Percentiles rank a stretch among this genome's conserved stretches.
These are phyloP conservation scores for Claviceps capensis DNA, from an alignment of 2,329 filamentous ascomycete species.

Conservation along the genomic window DNA sequence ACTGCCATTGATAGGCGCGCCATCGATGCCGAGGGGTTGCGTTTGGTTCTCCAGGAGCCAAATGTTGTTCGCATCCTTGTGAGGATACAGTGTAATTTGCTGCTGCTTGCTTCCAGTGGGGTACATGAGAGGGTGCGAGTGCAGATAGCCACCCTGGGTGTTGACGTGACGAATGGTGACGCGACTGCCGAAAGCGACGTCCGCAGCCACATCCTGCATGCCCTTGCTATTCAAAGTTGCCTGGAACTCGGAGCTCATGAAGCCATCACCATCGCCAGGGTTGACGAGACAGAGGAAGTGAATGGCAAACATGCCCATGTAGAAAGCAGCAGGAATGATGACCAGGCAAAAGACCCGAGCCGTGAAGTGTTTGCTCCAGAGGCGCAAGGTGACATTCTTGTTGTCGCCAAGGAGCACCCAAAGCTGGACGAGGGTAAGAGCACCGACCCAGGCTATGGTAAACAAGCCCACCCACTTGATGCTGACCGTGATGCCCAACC, in stretches of 20 bases:
- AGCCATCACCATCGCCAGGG: conserved; percentile 92
- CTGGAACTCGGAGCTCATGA: conserved; percentile 99
- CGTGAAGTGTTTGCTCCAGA: conserved; percentile 90
- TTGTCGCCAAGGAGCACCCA: conserved; percentile 90
- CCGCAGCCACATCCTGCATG: conserved; percentile 89
- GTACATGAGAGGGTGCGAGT: conserved; percentile 96
- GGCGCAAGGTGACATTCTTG: conserved; percentile 68
- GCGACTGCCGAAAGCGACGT: conserved; percentile 79
- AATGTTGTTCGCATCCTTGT: conserved; percentile 97
- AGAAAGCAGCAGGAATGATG: conserved; percentile 76
- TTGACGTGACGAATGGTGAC: conserved; percentile 85
- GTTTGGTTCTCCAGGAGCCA: conserved; percentile 95
- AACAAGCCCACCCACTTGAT: conserved; percentile 99
- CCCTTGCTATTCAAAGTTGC: conserved; percentile 90
- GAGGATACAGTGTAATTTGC: conserved; percentile 93
- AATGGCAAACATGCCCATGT: conserved; percentile 93
- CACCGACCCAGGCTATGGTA: conserved; percentile 95
- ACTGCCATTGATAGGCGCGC: conserved; percentile 66
- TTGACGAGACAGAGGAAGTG: conserved; percentile 91
- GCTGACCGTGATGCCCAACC: conserved; percentile 78
- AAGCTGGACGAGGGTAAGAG: conserved; percentile 78
- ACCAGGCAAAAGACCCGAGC: conserved; percentile 86
- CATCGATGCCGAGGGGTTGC: conserved; percentile 66
- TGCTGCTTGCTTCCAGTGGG: conserved; percentile 96
- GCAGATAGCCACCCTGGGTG: conserved; percentile 93